Base-by-base conservation (phyloP, 352 stramenopile species). In the Lagenidium giganteum region DNA sequence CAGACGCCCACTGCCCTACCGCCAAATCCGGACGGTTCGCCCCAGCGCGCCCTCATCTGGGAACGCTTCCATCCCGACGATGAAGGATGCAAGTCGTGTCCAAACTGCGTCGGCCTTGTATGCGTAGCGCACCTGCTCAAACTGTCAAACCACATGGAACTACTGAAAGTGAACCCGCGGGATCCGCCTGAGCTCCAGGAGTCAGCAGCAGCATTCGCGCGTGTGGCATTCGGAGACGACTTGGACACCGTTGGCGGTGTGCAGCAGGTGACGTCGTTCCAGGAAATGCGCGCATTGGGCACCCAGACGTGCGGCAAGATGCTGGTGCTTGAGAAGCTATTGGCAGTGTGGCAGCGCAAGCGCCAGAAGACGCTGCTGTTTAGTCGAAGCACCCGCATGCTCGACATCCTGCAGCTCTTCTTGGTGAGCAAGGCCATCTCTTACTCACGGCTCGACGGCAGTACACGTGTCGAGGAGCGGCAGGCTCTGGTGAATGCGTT, bases 241-340 rank as follows among this genome's bases (percentile, higher is more conserved):
- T 26, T 82, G 6, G 57, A 77, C 24, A 49, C 47, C 3, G 72
- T 86, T 24, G 72, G 76, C 21, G 76, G 72, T 9, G 69, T 83
- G 1, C 42, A 76, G 11, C 75, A 85, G 42, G 63, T 87, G 9
- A 63, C 65, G 8, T 76, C 46, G 27, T 82, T 83, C 35, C 64
- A 80, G 18, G 58, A 73, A 39, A 71, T 80, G 52, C 67, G 62
- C 17, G 55, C 57, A 23, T 64, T 91, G 11, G 78, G 76, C 6
- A 82, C 67, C 2, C 61, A 72, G 46, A 85, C 78, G n/a, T 91
- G 79, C 36, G 79, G 79, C 3, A 91, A 91, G 54, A 87, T 91
- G 79, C 57, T 78, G 12, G 79, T 91, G 8, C 46, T 91, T 13
- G 73, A 86, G 43, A 85, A 86, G 27, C 42, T 91, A 8, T 58